These are phyloP conservation scores for Tetragonia tetragonoides DNA, from an alignment of 148 eudicot species.

Conservation along the genomic window DNA sequence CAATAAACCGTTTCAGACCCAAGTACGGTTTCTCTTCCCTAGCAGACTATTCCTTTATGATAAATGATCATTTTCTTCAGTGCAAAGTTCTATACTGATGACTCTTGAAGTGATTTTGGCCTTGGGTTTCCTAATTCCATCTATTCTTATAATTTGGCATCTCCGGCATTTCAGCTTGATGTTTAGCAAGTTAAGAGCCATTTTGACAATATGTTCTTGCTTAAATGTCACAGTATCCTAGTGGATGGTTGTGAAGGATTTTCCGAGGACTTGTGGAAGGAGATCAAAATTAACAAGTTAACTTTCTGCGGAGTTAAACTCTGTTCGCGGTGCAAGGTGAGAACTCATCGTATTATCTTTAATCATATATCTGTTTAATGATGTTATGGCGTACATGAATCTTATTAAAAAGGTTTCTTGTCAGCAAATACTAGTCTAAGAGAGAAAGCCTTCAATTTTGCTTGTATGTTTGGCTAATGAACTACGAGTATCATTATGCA, in stretches of 20 bases:
- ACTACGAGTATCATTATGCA: no score
- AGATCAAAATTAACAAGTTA: conserved; percentile 53
- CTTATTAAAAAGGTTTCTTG: no score
- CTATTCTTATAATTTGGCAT: not conserved
- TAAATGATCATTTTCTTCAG: not conserved
- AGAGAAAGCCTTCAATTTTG: no score
- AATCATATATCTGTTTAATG: not conserved
- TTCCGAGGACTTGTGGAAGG: conserved; percentile 92
- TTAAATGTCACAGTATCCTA: conserved; percentile 53
- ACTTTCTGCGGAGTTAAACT: conserved; percentile 77
- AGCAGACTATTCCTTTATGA: not conserved
- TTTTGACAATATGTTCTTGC: conserved; percentile 1
- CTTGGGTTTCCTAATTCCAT: not conserved
- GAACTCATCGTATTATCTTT: not conserved
- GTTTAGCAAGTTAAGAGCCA: not conserved
- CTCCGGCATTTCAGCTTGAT: not conserved
- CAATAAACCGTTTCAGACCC: conserved; percentile 80
- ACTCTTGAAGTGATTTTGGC: not conserved
- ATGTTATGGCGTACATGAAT: not conserved
- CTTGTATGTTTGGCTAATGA: no score
- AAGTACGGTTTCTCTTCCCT: conserved; percentile 41
- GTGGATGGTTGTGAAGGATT: conserved; percentile 86
- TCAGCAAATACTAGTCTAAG: no score
- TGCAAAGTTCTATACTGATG: not conserved
- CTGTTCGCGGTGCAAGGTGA: conserved; percentile 93